A percentile compares a stretch with the other conserved stretches of the same genome.
phyloP scores from a whole-genome alignment of 768 basidiomycete genomes.

The Glaciozyma antarctica region DNA sequence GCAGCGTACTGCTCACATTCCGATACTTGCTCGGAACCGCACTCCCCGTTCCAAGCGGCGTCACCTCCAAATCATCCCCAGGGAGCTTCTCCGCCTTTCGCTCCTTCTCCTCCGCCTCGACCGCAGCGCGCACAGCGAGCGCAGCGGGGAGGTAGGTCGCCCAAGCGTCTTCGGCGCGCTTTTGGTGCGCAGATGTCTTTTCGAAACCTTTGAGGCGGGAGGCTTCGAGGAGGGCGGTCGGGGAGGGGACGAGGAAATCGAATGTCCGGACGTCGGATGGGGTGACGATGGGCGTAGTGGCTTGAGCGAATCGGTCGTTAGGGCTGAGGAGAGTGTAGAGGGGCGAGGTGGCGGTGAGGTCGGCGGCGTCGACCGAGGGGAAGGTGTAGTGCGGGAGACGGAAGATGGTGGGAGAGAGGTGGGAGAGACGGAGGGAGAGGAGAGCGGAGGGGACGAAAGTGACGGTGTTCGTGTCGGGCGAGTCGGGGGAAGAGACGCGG shows the following conservation, averaged over 20 bases:
- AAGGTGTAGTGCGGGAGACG: constrained; percentile 53
- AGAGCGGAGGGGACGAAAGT: constrained; percentile 66
- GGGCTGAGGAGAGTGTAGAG: background rate
- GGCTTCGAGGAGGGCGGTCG: constrained; percentile 14
- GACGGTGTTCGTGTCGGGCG: constrained; percentile 48
- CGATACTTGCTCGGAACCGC: constrained; percentile 74
- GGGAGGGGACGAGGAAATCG: constrained; percentile 13
- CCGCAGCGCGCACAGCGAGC: constrained; percentile 36
- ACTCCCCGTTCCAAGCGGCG: constrained; percentile 81
- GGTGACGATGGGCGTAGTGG: constrained; percentile 11
- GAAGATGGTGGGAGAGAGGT: constrained; percentile 66
- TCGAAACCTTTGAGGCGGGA: constrained; percentile 10
- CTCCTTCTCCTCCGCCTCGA: constrained; percentile 4
- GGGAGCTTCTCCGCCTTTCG: background rate
- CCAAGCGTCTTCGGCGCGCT: constrained; percentile 15
- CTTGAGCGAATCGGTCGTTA: constrained; percentile 37
- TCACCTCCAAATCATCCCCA: constrained; percentile 53
- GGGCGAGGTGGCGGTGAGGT: background rate
- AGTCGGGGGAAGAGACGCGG: constrained; percentile 56
- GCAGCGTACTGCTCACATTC: constrained; percentile 65
- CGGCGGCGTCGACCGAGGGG: constrained; percentile 32
- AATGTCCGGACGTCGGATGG: constrained; percentile 9
- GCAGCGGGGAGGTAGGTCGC: constrained; percentile 26
- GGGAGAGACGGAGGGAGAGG: constrained; percentile 60
- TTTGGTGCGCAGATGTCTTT: constrained; percentile 3